phyloP scores from a whole-genome alignment of 306 rosid species.

The Cicer yamashitae region DNA sequence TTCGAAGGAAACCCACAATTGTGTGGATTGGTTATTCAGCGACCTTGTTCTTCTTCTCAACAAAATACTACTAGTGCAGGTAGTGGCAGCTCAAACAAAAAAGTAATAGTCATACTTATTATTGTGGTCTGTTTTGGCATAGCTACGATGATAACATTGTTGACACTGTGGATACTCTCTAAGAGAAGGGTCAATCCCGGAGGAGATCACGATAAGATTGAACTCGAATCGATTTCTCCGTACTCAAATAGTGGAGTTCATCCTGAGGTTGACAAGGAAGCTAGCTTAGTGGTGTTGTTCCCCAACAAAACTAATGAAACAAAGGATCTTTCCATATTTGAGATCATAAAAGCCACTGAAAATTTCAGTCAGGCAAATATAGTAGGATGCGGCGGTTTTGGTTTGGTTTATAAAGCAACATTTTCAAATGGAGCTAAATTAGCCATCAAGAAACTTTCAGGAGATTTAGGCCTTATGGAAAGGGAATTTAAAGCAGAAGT shows the following conservation, averaged over 20 bases:
- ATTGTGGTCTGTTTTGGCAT: constrained; percentile 56
- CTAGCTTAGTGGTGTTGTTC: constrained; percentile 84
- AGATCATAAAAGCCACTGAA: constrained; percentile 85
- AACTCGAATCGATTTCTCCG: constrained; percentile 65
- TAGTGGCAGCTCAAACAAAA: constrained; percentile 53
- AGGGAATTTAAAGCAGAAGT: constrained; percentile 96
- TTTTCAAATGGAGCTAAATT: constrained; percentile 70
- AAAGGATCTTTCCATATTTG: constrained; percentile 80
- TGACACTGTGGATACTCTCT: constrained; percentile 76
- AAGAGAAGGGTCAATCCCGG: constrained; percentile 86
- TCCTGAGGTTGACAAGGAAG: constrained; percentile 68
- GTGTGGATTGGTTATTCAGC: constrained; percentile 68
- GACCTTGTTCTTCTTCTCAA: constrained; percentile 57
- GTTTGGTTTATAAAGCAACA: constrained; percentile 90
- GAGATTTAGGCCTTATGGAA: constrained; percentile 91
- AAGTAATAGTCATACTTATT: constrained; percentile 54
- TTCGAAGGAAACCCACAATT: constrained; percentile 70
- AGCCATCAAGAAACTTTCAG: constrained; percentile 94
- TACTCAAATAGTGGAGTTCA: constrained; percentile 61
- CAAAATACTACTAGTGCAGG: constrained; percentile 27
- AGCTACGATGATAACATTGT: constrained; percentile 53
- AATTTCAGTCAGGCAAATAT: constrained; percentile 92
- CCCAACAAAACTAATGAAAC: constrained; percentile 63
- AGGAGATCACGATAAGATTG: constrained; percentile 71
- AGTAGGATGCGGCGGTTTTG: constrained; percentile 94